These are phyloP conservation scores for Cucumis melo DNA, from an alignment of 306 rosid species.

Conservation along the genomic window DNA sequence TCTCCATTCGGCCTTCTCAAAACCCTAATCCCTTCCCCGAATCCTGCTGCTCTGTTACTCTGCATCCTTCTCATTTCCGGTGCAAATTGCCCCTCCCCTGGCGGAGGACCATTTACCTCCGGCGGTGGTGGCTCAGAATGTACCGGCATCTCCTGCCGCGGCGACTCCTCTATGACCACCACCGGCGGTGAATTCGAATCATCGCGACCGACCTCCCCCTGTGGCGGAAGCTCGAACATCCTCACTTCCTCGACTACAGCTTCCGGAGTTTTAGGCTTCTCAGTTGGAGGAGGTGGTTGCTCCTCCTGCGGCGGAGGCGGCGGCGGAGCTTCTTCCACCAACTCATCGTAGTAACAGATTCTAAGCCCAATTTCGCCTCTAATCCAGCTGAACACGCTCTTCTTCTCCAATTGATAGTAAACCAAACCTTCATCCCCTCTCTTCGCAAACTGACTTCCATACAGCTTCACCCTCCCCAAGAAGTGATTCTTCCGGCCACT, in stretches of 20 bases:
- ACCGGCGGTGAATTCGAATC: constrained; percentile 38
- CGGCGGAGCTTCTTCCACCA: constrained; percentile 20
- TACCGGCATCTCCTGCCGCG: constrained; percentile 35
- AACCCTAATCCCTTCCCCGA: constrained; percentile 44
- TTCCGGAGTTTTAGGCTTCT: constrained; percentile 23
- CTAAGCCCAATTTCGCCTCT: constrained; percentile 67
- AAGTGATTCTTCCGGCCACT: constrained; percentile 71
- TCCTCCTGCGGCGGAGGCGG: constrained; percentile 23
- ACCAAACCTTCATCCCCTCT: constrained; percentile 67
- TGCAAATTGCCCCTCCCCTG: constrained; percentile 24
- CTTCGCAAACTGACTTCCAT: constrained; percentile 52
- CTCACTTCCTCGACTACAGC: constrained; percentile 39
- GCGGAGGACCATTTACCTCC: constrained; percentile 21
- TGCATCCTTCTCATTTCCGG: constrained; percentile 68
- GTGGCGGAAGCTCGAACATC: constrained; percentile 25
- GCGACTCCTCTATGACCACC: constrained; percentile 41
- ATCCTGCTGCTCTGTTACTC: constrained; percentile 15
- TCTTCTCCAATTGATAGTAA: constrained; percentile 65
- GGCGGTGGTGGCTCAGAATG: constrained; percentile 24
- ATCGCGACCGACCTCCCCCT: constrained; percentile 19
- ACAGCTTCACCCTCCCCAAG: constrained; percentile 68
- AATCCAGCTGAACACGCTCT: constrained; percentile 79
- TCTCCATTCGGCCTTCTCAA: constrained; percentile 47
- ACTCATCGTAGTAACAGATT: constrained; percentile 53
- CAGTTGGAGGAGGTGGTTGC: constrained; percentile 15